Percentiles rank a stretch among this genome's conserved stretches.
phyloP scores from a whole-genome alignment of 352 stramenopile species.

The Peronospora farinosa region DNA sequence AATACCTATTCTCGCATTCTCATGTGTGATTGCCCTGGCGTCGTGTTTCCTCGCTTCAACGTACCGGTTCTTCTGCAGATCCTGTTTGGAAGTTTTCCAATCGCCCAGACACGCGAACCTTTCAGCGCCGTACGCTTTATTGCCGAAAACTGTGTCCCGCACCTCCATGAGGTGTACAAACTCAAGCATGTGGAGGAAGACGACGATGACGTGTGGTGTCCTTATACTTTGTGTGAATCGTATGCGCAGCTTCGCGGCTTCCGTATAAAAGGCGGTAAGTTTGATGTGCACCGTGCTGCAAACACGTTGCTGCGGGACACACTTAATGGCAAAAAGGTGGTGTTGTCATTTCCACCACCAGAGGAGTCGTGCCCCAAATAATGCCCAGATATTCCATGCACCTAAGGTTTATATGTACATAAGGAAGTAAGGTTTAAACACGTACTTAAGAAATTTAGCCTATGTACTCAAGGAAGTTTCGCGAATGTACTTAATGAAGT shows the following conservation, averaged over 20 bases:
- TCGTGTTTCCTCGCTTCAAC: constrained; percentile 73
- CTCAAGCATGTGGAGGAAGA: constrained; percentile 66
- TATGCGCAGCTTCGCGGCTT: constrained; percentile 73
- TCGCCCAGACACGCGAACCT: constrained; percentile 79
- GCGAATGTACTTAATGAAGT: too few species aligned
- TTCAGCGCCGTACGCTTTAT: constrained; percentile 84
- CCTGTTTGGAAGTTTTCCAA: constrained; percentile 77
- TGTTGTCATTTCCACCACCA: constrained; percentile 70
- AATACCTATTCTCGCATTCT: constrained; percentile 35
- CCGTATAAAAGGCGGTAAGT: constrained; percentile 61
- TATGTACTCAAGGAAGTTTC: too few species aligned
- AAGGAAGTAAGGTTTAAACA: too few species aligned
- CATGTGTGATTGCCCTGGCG: constrained; percentile 72
- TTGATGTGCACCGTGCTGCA: constrained; percentile 69
- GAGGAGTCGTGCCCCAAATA: background rate
- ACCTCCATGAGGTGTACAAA: constrained; percentile 76
- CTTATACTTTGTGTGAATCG: constrained; percentile 68
- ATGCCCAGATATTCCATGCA: background rate
- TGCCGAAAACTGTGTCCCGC: constrained; percentile 70
- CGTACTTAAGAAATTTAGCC: too few species aligned
- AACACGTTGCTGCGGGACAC: constrained; percentile 73
- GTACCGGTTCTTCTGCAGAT: constrained; percentile 69
- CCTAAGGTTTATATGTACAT: background rate
- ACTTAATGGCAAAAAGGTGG: constrained; percentile 75
- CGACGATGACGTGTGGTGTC: constrained; percentile 57